phyloP scores from a whole-genome alignment of 1,284 basidiomycete genomes.

The Anthracocystis panici-leucophaei region DNA sequence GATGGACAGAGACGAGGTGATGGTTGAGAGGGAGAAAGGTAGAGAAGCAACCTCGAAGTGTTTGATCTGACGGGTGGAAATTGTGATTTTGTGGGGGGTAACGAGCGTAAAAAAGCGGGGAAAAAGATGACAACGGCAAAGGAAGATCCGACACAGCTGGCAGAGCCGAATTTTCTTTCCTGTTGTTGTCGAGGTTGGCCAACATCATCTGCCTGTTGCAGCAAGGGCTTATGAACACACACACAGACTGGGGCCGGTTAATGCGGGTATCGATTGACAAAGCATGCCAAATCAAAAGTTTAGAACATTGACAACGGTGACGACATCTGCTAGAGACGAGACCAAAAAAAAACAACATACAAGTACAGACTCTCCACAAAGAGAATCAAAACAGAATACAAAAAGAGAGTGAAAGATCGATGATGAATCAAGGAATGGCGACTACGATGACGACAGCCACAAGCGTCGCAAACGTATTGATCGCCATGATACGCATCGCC shows the following conservation, averaged over 20 bases:
- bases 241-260: background rate
- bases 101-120: background rate
- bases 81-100: conserved; percentile 14
- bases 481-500: conserved; percentile 44
- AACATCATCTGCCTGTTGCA: background rate
- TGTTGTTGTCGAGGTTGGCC: background rate
- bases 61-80: background rate
- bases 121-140: background rate
- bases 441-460: conserved; percentile 42
- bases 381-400: conserved; percentile 1
- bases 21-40: background rate
- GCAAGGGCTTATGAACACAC: background rate
- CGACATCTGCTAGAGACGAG: conserved; percentile 3
- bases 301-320: conserved; percentile 8
- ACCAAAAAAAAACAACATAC: conserved; percentile 3
- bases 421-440: conserved; percentile 37
- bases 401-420: background rate
- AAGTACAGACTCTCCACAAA: conserved; percentile 14
- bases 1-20: background rate
- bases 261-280: conserved; percentile 20
- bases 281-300: background rate
- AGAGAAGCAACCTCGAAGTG: background rate
- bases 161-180: conserved; percentile 20
- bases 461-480: conserved; percentile 30
- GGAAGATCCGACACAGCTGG: conserved; percentile 21